Base-by-base conservation (phyloP, 805 yeast species). In the Kodamaea fukazawae region DNA sequence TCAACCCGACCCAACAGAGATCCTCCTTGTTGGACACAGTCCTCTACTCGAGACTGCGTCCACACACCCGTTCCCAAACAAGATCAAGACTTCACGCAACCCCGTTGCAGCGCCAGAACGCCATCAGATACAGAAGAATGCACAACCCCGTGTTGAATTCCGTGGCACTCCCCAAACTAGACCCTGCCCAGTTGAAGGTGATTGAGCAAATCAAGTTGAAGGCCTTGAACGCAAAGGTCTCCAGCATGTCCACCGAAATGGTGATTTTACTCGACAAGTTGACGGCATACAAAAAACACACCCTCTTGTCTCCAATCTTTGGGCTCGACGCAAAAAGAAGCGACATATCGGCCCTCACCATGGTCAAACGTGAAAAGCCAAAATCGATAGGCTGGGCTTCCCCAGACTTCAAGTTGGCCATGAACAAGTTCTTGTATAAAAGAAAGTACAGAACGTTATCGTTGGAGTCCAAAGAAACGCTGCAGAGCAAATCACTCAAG, bases 51-150 rank as follows among this genome's bases (percentile, higher is more conserved):
- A n/a, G n/a, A n/a, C n/a, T n/a, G n/a, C n/a, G n/a, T n/a, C n/a
- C n/a, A 6, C 29, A 27, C 29, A 4, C 29, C 14, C 9, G 32
- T 14, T 13, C 32, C 15, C 8, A 7, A 9, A 12, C 23, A 5
- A 20, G 16, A 15, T 10, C 7, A 20, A 34, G 37, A 34, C 31
- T 27, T 9, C 23, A 12, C 9, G 62, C 51, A 10, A 40, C 60
- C 6, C 61, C 67, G 0, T 52, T 65, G 23, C 43, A 60, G 18
- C 46, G 70, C 7, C 70, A 59, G 37, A 63, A 65, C 43, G 69
- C 70, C 5, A 53, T 65, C 3, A 43, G 67, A 11, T 39, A 47
- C 27, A 36, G 30, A 27, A 15, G 7, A 13, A 7, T 14, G 4
- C 28, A 33, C 22, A 20, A 26, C 6, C 26, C 31, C 4, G 14